phyloP scores from a whole-genome alignment of 2,329 filamentous ascomycete species.

The Metarhizium robertsii region DNA sequence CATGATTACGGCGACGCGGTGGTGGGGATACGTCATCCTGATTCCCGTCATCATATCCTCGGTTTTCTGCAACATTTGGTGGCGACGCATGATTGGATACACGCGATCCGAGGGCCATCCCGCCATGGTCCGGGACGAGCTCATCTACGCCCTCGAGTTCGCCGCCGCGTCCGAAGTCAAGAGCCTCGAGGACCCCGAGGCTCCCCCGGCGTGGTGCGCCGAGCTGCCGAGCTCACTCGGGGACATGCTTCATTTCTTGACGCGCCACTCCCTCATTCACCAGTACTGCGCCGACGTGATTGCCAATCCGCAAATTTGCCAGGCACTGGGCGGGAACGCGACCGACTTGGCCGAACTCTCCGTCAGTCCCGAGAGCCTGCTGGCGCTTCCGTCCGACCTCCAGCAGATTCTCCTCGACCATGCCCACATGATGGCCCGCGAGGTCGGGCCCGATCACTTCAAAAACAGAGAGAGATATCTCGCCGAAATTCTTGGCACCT shows the following conservation, averaged over 20 bases:
- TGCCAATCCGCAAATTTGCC: constrained; percentile 1
- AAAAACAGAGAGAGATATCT: constrained; percentile 12
- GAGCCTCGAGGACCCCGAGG: constrained; percentile 2
- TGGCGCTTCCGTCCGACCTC: constrained; percentile 7
- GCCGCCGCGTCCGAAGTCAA: constrained; percentile 10
- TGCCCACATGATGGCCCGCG: constrained; percentile 7
- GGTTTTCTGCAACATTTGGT: constrained; percentile 38
- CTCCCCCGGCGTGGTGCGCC: constrained; percentile 6
- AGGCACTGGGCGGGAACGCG: constrained; percentile 5
- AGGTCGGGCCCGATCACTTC: constrained; percentile 10
- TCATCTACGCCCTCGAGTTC: constrained; percentile 12
- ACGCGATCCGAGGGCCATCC: constrained; percentile 6
- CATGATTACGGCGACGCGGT: constrained; percentile 38
- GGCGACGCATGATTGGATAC: constrained; percentile 37
- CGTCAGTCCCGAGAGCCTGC: constrained; percentile 6
- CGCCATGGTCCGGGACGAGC: constrained; percentile 4
- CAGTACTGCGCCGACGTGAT: constrained; percentile 5
- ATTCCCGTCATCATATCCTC: constrained; percentile 38
- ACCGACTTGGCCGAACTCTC: constrained; percentile 2
- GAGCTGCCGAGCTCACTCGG: constrained; percentile 7
- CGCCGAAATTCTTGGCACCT: constrained; percentile 14
- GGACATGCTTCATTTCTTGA: constrained; percentile 9
- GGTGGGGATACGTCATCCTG: constrained; percentile 44
- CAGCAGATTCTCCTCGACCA: constrained; percentile 8
- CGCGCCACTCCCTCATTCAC: constrained; percentile 9